Evolutionary conservation across 768 basidiomycete species (phyloP).

Genomic region (Cytidiella melzeri): DNA sequence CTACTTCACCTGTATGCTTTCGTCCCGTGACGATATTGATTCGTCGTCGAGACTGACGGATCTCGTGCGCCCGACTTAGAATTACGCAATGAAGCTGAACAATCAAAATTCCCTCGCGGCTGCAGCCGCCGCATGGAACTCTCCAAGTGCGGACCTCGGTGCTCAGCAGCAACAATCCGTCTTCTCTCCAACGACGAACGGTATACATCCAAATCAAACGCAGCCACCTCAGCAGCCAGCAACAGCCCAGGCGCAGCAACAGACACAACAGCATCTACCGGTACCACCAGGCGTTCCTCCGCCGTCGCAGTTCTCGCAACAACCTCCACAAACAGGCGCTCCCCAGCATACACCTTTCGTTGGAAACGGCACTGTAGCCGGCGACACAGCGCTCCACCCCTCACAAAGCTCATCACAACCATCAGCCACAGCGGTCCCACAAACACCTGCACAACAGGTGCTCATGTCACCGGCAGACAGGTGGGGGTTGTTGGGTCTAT

Average conservation of each 20-base stretch:
- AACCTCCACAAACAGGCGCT: slow-evolving; percentile 28
- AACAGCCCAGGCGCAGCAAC: slow-evolving; percentile 25
- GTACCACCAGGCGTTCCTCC: slow-evolving; percentile 46
- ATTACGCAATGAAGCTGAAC: slow-evolving; percentile 47
- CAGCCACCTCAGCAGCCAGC: slow-evolving; percentile 20
- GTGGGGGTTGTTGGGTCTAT: slow-evolving; percentile 85
- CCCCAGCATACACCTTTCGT: slow-evolving; percentile 23
- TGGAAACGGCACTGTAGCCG: slow-evolving; percentile 26
- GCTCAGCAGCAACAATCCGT: slow-evolving; percentile 20
- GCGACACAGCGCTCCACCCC: slow-evolving; percentile 22
- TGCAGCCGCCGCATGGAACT: slow-evolving; percentile 52
- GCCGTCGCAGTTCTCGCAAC: slow-evolving; percentile 32
- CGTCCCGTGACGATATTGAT: too few species aligned
- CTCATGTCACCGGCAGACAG: slow-evolving; percentile 89
- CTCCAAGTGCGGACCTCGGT: slow-evolving; percentile 42
- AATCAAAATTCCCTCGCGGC: slow-evolving; percentile 24
- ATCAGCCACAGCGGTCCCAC: slow-evolving; percentile 48
- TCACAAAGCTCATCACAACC: slow-evolving; percentile 31
- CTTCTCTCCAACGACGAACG: slow-evolving; percentile 36
- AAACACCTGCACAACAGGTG: slow-evolving; percentile 91
- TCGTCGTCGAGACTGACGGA: slow-evolving; percentile 4
- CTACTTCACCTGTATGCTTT: too few species aligned
- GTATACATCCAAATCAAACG: slow-evolving; percentile 32
- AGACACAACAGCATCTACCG: slow-evolving; percentile 40
- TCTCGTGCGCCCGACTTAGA: slow-evolving; percentile 9